phyloP scores from a whole-genome alignment of 2,329 filamentous ascomycete species.

The Fusarium lateritium region DNA sequence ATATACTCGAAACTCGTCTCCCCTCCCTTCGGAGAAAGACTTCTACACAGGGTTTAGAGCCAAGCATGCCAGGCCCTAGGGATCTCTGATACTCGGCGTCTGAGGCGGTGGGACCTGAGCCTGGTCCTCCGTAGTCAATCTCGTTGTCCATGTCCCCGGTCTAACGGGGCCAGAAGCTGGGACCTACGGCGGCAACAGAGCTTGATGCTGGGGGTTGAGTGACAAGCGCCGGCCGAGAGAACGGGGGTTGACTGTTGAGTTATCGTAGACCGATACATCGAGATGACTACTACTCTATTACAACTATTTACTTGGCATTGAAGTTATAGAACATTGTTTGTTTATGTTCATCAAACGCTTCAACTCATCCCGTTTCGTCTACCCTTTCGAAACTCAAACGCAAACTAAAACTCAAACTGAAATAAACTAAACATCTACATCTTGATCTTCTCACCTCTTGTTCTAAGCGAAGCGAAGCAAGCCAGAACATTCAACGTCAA shows the following conservation, averaged over 20 bases:
- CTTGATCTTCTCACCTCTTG: neutral
- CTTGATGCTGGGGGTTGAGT: slow-evolving; percentile 15
- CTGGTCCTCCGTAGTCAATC: slow-evolving; percentile 35
- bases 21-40: slow-evolving; percentile 21
- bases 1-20: slow-evolving; percentile 32
- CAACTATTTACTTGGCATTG: neutral
- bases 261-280: too few relatives aligned
- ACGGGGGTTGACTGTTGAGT: neutral
- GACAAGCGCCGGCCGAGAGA: slow-evolving; percentile 38
- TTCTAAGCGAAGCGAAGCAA: slow-evolving; percentile 7
- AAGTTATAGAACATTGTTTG: neutral
- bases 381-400: slow-evolving; percentile 1
- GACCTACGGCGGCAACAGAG: slow-evolving; percentile 26
- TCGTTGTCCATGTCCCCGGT: slow-evolving; percentile 19
- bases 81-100: slow-evolving; percentile 32
- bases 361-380: slow-evolving; percentile 28
- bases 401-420: neutral
- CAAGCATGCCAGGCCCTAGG: neutral
- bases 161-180: neutral
- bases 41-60: slow-evolving; percentile 42
- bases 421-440: slow-evolving; percentile 3
- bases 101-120: slow-evolving; percentile 24
- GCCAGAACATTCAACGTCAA: too few relatives aligned
- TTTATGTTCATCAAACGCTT: neutral
- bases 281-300: neutral